These are phyloP conservation scores for Moricandia arvensis DNA, from an alignment of 345 rosid species.

Conservation along the genomic window DNA sequence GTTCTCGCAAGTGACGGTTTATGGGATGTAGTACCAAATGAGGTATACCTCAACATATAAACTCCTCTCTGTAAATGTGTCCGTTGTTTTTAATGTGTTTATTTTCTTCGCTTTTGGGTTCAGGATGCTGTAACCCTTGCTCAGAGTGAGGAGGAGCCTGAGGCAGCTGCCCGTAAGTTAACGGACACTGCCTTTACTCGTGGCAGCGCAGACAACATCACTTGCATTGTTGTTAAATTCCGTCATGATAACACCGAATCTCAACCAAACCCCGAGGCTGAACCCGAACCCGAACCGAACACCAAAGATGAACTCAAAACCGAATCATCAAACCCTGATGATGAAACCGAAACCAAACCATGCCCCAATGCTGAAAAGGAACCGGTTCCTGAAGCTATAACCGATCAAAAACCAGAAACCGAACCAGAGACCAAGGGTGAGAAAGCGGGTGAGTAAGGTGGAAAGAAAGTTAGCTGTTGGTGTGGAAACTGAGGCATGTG, in stretches of 20 bases:
- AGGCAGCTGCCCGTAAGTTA: conserved; percentile 79
- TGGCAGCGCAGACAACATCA: conserved; percentile 96
- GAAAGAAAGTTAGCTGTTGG: not conserved
- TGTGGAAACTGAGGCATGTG: conserved; percentile 16
- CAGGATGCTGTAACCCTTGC: conserved; percentile 93
- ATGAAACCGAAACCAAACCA: conserved; percentile 16
- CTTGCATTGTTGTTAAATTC: conserved; percentile 91
- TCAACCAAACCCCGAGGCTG: conserved; percentile 8
- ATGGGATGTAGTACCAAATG: conserved; percentile 97
- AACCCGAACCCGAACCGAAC: not conserved
- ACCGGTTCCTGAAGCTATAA: not conserved
- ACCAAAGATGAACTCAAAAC: conserved; percentile 14
- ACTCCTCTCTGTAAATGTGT: not conserved
- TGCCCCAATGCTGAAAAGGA: conserved; percentile 8
- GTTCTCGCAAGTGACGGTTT: conserved; percentile 97
- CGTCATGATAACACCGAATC: conserved; percentile 48
- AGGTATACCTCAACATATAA: conserved; percentile 41
- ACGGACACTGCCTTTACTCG: conserved; percentile 77
- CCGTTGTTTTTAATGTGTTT: not conserved
- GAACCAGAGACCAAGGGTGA: conserved; percentile 27
- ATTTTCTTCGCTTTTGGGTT: not conserved
- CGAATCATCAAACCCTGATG: not conserved
- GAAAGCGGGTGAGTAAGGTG: conserved; percentile 28
- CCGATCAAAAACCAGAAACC: not conserved
- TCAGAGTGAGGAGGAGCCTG: conserved; percentile 72